Conservation (phyloP, 192 early-diverging fungal genomes). For the Coemansia umbellata region DNA sequence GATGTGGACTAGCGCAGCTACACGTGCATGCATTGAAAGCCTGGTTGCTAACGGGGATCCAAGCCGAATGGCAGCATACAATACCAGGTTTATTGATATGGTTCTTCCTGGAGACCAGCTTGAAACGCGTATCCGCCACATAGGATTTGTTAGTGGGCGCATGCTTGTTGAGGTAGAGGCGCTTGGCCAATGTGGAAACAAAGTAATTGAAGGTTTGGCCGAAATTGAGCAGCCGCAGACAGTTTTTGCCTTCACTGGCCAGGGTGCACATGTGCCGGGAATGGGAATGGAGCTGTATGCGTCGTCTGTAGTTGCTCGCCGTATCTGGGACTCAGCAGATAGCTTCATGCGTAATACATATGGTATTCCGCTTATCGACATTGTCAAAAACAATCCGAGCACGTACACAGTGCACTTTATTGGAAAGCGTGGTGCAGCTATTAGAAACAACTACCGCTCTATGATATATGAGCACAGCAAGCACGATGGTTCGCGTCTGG, state of each 20-base stretch:
- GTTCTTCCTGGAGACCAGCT: slow-evolving; percentile 80
- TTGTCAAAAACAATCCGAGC: slow-evolving; percentile 84
- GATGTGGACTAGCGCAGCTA: slow-evolving; percentile 94
- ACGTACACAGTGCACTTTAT: slow-evolving; percentile 85
- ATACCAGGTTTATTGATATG: slow-evolving; percentile 82
- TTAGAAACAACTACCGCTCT: slow-evolving; percentile 75
- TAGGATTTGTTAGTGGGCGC: slow-evolving; percentile 84
- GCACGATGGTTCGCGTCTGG: slow-evolving; percentile 63
- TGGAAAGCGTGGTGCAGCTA: slow-evolving; percentile 73
- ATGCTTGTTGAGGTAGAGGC: slow-evolving; percentile 75
- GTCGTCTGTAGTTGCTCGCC: slow-evolving; percentile 69
- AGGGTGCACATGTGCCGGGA: slow-evolving; percentile 87
- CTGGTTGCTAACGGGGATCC: slow-evolving; percentile 80
- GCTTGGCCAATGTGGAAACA: not conserved
- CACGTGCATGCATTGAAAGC: slow-evolving; percentile 82
- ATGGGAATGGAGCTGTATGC: slow-evolving; percentile 96
- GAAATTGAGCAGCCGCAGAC: slow-evolving; percentile 85
- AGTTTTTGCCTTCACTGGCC: slow-evolving; percentile 88
- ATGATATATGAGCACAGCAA: slow-evolving; percentile 84
- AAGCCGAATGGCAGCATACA: slow-evolving; percentile 71
- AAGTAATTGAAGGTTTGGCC: slow-evolving; percentile 77
- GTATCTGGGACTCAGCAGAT: slow-evolving; percentile 92
- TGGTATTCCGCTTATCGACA: slow-evolving; percentile 84
- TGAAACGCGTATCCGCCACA: slow-evolving; percentile 75
- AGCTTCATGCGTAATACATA: slow-evolving; percentile 78